Base-by-base conservation (phyloP, 2,329 filamentous ascomycete genomes). In the Teratosphaeria destructans region DNA sequence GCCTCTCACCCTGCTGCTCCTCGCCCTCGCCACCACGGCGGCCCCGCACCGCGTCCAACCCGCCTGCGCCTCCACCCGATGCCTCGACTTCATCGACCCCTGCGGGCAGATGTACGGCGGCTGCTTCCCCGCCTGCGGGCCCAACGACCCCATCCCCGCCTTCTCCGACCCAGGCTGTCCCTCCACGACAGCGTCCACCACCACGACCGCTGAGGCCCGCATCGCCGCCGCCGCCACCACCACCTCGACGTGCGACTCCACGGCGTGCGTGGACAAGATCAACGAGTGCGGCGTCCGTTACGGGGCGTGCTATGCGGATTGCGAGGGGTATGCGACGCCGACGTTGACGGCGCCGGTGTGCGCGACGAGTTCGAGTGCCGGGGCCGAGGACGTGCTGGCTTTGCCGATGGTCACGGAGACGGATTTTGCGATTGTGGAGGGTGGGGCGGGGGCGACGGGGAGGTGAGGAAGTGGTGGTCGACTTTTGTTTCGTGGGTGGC, bases 201-300 rank as follows among this genome's bases (percentile, higher is more conserved):
- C 37, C 37, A 11, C 37, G 4, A 11, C 37, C 37, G 12, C 37
- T 6, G 43, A 49, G 23, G 43, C 43, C n/a, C n/a, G 43, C 8
- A 49, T 49, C 16, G 43, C 43, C 6, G 6, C 19, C 6, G 43
- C 43, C n/a, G 1, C 23, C 8, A 3, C 5, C 6, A 2, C 4
- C 5, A 11, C 54, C 3, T 47, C 35, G 2, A 57, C 62, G 8
- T 61, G 62, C 56, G 54, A 57, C n/a, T n/a, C 35, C n/a, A 59
- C 63, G 32, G 55, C 63, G 12, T 69, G 67, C 57, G 60, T 63
- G 39, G 67, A 67, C 57, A 63, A 65, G 54, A 61, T 68, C 60
- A 67, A 68, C 56, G 60, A 59, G n/a, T 68, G 67, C 54, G 60
- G 57, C 54, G 19, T 49, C 8, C 43, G 43, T 5, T 49, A 49